Evolutionary conservation across 2,329 filamentous ascomycete genomes (phyloP).

Genomic region (Biscogniauxia marginata): DNA sequence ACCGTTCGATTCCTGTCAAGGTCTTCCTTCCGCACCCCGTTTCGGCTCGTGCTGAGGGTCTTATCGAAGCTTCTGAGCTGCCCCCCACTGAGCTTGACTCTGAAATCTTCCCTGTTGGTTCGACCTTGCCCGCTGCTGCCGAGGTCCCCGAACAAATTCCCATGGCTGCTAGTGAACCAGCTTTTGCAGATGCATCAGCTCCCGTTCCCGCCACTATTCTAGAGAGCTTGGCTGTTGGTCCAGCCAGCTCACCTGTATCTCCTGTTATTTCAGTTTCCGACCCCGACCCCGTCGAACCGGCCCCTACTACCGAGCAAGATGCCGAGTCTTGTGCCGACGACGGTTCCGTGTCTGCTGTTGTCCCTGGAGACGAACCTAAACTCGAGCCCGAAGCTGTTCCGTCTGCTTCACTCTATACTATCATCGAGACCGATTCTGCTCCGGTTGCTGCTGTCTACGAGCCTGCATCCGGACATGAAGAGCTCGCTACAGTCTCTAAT

Average conservation of each 20-base stretch:
- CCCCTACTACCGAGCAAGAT: background rate
- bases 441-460: too few species aligned
- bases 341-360: background rate
- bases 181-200: background rate
- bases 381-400: background rate
- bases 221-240: background rate
- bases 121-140: background rate
- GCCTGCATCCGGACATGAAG: too few species aligned
- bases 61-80: too few species aligned
- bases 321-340: background rate
- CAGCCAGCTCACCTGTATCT: background rate
- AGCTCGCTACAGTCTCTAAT: too few species aligned
- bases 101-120: too few species aligned
- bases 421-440: background rate
- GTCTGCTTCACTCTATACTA: too few species aligned
- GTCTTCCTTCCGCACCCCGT: too few species aligned
- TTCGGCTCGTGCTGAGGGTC: too few species aligned
- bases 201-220: background rate
- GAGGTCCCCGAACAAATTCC: background rate
- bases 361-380: background rate
- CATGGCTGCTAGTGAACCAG: background rate
- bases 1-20: too few species aligned
- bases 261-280: background rate
- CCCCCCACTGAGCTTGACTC: too few species aligned
- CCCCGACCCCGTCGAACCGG: background rate